Conservation (phyloP, 352 stramenopile genomes). For the Globisporangium solare region DNA sequence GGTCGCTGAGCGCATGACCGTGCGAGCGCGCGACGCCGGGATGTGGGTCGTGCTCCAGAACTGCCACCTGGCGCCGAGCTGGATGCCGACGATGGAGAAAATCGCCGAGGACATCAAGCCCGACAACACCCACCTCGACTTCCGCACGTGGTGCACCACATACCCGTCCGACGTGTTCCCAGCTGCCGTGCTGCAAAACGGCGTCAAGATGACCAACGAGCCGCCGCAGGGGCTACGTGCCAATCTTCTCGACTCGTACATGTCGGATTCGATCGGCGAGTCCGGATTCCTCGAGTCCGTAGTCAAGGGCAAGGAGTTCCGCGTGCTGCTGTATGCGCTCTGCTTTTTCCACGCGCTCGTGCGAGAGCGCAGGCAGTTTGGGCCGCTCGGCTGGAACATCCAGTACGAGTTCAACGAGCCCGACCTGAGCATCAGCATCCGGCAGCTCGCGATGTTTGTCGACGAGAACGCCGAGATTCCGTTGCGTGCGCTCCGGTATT, state of each 20-base stretch:
- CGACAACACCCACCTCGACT: slow-evolving; percentile 82
- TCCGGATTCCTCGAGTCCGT: slow-evolving; percentile 86
- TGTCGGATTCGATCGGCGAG: slow-evolving; percentile 89
- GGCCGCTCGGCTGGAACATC: slow-evolving; percentile 94
- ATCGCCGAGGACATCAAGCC: slow-evolving; percentile 84
- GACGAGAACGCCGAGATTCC: slow-evolving; percentile 88
- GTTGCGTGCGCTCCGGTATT: slow-evolving; percentile 71
- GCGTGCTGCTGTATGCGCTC: slow-evolving; percentile 86
- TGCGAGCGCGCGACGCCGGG: slow-evolving; percentile 67
- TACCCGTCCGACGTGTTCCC: slow-evolving; percentile 93
- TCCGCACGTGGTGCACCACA: slow-evolving; percentile 93
- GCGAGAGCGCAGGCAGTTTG: slow-evolving; percentile 91
- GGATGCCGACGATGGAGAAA: slow-evolving; percentile 93
- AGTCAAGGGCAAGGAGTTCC: slow-evolving; percentile 75
- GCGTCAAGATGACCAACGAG: slow-evolving; percentile 96
- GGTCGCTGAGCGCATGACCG: slow-evolving; percentile 89
- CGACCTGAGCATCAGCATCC: slow-evolving; percentile 90
- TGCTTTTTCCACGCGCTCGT: slow-evolving; percentile 92
- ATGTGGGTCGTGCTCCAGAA: slow-evolving; percentile 93
- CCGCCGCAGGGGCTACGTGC: slow-evolving; percentile 88
- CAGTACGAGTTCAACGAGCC: slow-evolving; percentile 96
- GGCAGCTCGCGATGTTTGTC: slow-evolving; percentile 90
- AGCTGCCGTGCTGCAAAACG: slow-evolving; percentile 92
- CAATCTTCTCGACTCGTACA: slow-evolving; percentile 91
- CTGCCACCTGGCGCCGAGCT: slow-evolving; percentile 86